phyloP scores from a whole-genome alignment of 1,284 basidiomycete species.

The Ganoderma lingzhi region DNA sequence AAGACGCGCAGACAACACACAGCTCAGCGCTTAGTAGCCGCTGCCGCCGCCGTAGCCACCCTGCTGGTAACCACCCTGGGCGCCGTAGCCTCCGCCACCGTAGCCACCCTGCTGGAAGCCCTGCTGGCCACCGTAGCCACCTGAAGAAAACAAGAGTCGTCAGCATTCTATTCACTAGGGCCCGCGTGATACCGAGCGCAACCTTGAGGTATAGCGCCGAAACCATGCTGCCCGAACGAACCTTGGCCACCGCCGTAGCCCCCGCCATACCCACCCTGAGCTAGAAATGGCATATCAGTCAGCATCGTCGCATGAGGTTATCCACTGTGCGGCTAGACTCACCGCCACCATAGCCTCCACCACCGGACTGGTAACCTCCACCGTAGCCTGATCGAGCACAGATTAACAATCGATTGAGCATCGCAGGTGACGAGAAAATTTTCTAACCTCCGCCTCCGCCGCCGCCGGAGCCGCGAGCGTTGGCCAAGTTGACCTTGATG shows the following conservation, averaged over 20 bases:
- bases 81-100: constrained; percentile 27
- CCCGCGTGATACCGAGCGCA: constrained; percentile 10
- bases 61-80: constrained; percentile 29
- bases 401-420: constrained; percentile 14
- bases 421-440: not conserved
- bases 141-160: constrained; percentile 7
- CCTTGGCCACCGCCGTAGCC: constrained; percentile 35
- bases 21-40: constrained; percentile 30
- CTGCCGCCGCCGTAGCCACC: constrained; percentile 36
- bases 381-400: constrained; percentile 35
- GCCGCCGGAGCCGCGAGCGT: constrained; percentile 73
- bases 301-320: constrained; percentile 17
- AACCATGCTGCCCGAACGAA: constrained; percentile 25
- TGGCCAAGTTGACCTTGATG: constrained; percentile 95
- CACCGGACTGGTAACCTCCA: constrained; percentile 45
- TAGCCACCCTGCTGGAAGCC: constrained; percentile 37
- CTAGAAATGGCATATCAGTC: constrained; percentile 9
- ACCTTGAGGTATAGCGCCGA: constrained; percentile 13
- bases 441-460: constrained; percentile 39
- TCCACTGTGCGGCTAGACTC: not conserved
- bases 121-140: constrained; percentile 28
- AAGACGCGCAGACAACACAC: constrained; percentile 14
- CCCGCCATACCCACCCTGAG: constrained; percentile 41
- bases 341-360: constrained; percentile 32
- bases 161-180: not conserved